A percentile compares a stretch with the other conserved stretches of the same genome.
Conservation (phyloP, 768 basidiomycete genomes). For the Kwoniella shandongensis region DNA sequence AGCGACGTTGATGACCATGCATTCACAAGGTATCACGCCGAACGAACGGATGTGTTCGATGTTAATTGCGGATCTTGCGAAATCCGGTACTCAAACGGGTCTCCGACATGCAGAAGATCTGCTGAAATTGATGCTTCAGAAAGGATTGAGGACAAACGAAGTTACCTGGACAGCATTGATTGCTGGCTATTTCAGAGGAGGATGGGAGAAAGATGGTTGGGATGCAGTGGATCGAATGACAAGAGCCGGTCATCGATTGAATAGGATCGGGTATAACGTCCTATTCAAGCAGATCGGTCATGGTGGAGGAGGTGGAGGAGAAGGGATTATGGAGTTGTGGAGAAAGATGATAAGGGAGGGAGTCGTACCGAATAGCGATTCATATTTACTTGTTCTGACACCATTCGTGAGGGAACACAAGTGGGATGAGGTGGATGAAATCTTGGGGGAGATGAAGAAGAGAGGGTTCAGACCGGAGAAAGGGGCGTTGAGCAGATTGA, state of each 20-base stretch:
- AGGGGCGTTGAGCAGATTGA: constrained; percentile 58
- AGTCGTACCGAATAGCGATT: constrained; percentile 62
- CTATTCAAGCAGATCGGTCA: constrained; percentile 65
- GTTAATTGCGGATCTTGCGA: constrained; percentile 74
- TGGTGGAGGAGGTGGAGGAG: constrained; percentile 29
- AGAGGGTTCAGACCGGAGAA: constrained; percentile 57
- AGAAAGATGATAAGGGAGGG: constrained; percentile 57
- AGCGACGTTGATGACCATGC: constrained; percentile 71
- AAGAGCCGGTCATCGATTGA: constrained; percentile 60
- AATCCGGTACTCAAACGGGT: constrained; percentile 60
- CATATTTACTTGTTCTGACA: constrained; percentile 73
- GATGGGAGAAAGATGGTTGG: constrained; percentile 54
- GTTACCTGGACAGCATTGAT: constrained; percentile 82
- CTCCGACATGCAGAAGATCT: constrained; percentile 68
- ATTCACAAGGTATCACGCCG: constrained; percentile 68
- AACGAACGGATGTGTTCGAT: constrained; percentile 75
- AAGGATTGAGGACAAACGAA: constrained; percentile 61
- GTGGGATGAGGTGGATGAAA: constrained; percentile 64
- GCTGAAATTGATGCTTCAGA: constrained; percentile 68
- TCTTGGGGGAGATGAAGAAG: constrained; percentile 64
- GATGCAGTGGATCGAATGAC: constrained; percentile 58
- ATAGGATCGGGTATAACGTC: constrained; percentile 71
- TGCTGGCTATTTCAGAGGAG: constrained; percentile 68
- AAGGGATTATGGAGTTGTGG: constrained; percentile 26
- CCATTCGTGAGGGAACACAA: constrained; percentile 64